Conservation (phyloP, 2,329 filamentous ascomycete species). For the Fusarium coffeatum region DNA sequence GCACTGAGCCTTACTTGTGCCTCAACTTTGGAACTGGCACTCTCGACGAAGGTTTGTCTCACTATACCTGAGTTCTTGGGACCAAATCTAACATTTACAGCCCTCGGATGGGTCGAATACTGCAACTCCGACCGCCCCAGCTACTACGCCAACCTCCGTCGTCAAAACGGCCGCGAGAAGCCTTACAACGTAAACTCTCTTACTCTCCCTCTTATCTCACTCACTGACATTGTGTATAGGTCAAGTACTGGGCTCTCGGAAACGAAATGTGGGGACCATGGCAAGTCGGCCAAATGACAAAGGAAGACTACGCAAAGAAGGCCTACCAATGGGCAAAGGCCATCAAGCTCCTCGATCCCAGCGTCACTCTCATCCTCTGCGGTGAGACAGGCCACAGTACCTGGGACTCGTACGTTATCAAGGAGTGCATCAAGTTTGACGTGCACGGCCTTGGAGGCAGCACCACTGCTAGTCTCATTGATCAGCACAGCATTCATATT, state of each 20-base stretch:
- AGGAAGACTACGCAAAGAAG: constrained; percentile 75
- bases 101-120: constrained; percentile 84
- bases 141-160: constrained; percentile 83
- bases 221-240: constrained; percentile 40
- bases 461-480: constrained; percentile 63
- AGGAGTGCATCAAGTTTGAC: constrained; percentile 68
- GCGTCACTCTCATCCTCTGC: constrained; percentile 76
- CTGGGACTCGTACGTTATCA: constrained; percentile 81
- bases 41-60: constrained; percentile 50
- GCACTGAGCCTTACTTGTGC: constrained; percentile 81
- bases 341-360: constrained; percentile 77
- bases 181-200: constrained; percentile 69
- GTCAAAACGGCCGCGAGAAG: constrained; percentile 78
- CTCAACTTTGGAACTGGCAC: constrained; percentile 83
- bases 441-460: constrained; percentile 51
- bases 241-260: constrained; percentile 88
- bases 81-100: constrained; percentile 39
- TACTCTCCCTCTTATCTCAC: rapidly evolving
- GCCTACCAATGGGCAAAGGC: constrained; percentile 79
- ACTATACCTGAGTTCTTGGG: rapidly evolving
- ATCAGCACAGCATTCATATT: constrained; percentile 85
- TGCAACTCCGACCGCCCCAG: constrained; percentile 83
- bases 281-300: constrained; percentile 76
- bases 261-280: constrained; percentile 78
- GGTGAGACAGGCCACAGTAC: constrained; percentile 75